phyloP scores from a whole-genome alignment of 305 asterid species.

The Fraxinus latifolia region DNA sequence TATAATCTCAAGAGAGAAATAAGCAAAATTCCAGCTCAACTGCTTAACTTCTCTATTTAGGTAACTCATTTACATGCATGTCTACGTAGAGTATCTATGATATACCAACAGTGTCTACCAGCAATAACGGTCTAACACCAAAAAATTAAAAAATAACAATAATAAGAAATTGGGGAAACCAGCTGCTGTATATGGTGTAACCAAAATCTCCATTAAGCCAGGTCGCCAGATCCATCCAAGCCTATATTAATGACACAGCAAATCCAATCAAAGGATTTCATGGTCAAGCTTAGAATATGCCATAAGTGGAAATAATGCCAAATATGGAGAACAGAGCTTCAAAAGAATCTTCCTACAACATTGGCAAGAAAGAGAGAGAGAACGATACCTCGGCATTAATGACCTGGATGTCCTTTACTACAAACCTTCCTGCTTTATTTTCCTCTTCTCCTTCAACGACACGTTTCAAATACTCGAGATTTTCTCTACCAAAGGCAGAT shows the following conservation, averaged over 20 bases:
- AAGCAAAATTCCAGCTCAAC: background rate
- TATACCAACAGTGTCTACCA: background rate
- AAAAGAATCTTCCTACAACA: background rate
- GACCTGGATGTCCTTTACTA: slow-evolving; percentile 72
- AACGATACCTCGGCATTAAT: slow-evolving; percentile 77
- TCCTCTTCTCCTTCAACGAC: slow-evolving; percentile 60
- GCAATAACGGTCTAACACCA: background rate
- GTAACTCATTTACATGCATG: background rate
- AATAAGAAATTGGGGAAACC: background rate
- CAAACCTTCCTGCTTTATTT: slow-evolving; percentile 46
- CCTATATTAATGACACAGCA: background rate
- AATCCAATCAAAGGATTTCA: background rate
- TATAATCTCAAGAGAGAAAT: background rate
- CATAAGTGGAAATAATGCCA: background rate
- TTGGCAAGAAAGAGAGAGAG: background rate
- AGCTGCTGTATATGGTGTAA: slow-evolving; percentile 9
- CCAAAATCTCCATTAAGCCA: slow-evolving; percentile 5
- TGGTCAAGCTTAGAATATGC: slow-evolving; percentile 1
- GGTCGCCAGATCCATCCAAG: background rate
- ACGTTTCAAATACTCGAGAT: slow-evolving; percentile 54
- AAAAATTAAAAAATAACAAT: background rate
- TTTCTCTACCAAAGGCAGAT: slow-evolving; percentile 61
- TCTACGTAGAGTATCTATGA: background rate
- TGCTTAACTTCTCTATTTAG: background rate
- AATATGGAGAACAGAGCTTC: background rate